Base-by-base conservation (phyloP, 202 grass and related monocot species). In the Tripidium arundinaceum region DNA sequence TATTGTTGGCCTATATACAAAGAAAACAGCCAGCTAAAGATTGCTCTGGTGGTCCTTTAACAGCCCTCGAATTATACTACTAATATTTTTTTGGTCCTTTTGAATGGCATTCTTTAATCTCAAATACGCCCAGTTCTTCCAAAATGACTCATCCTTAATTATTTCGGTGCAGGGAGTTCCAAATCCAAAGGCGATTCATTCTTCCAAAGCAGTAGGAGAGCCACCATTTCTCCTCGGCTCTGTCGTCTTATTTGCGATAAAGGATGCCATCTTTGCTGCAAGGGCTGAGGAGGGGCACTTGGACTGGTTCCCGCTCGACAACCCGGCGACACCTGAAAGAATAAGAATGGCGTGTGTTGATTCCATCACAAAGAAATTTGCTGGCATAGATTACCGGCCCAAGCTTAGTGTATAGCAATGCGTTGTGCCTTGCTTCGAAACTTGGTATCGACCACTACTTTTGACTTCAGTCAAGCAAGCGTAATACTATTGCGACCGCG, bases 141-240 rank as follows among this genome's bases (percentile, higher is more conserved):
- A 12, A 58, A 58, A 25, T 58, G 21, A 25, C 21, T 57, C 52
- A 57, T 57, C n/a, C 24, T 57, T 3, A 24, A 7, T 57, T 11
- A 2, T 58, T 57, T 25, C 36, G 19, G 50, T 81, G 78, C 86
- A 98, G 94, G 86, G 89, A 25, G 86, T 84, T 70, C 84, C 76
- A 73, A 94, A 98, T 86, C 86, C 79, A 42, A 98, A 86, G 78
- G 88, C 80, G 40, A 88, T 98, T 46, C 92, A 98, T 78, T 94
- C 91, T 64, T 98, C 95, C 18, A 98, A 98, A 76, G 95, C 95
- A 13, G 92, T 91, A 2, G 95, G 95, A n/a, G 95, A 98, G 78
- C 95, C 95, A 31, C 95, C 95, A n/a, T 98, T 98, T 68, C 93
- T 98, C 72, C 90, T 98, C 2, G 95, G 84, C 0, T 90, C 92